These are phyloP conservation scores for Suillus decipiens DNA, from an alignment of 768 basidiomycete genomes.

Conservation along the genomic window DNA sequence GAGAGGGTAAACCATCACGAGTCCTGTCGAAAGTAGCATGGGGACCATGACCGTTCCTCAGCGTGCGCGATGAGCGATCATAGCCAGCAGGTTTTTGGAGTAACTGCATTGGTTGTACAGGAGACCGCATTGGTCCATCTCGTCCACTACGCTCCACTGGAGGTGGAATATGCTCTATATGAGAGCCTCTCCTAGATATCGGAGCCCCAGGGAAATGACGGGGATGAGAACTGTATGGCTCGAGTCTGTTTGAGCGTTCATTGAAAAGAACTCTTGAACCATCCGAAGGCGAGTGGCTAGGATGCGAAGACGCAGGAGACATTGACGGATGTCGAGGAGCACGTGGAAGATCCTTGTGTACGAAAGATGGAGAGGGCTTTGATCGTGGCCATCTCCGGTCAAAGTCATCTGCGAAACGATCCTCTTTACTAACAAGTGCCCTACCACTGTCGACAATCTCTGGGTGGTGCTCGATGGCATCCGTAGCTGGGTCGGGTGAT, in stretches of 20 bases:
- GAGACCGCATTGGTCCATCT: constrained; percentile 46
- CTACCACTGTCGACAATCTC: constrained; percentile 17
- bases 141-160: constrained; percentile 47
- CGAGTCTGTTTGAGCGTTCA: constrained; percentile 87
- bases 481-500: constrained; percentile 12
- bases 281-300: constrained; percentile 53
- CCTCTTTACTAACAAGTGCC: constrained; percentile 59
- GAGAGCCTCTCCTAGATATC: constrained; percentile 42
- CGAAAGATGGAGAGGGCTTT: constrained; percentile 46
- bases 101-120: constrained; percentile 49
- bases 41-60: constrained; percentile 5
- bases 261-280: constrained; percentile 87
- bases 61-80: background rate
- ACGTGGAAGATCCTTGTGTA: constrained; percentile 43
- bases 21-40: constrained; percentile 6
- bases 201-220: constrained; percentile 36
- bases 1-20: constrained; percentile 37
- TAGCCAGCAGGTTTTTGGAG: constrained; percentile 53
- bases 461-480: constrained; percentile 12
- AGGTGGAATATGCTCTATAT: constrained; percentile 42
- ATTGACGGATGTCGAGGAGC: constrained; percentile 33
- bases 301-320: constrained; percentile 38
- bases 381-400: constrained; percentile 95
- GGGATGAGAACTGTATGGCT: constrained; percentile 68
- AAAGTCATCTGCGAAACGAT: constrained; percentile 91